A percentile compares a stretch with the other conserved stretches of the same genome.
Conservation (phyloP, 345 rosid genomes). For the Eucalyptus marginata region DNA sequence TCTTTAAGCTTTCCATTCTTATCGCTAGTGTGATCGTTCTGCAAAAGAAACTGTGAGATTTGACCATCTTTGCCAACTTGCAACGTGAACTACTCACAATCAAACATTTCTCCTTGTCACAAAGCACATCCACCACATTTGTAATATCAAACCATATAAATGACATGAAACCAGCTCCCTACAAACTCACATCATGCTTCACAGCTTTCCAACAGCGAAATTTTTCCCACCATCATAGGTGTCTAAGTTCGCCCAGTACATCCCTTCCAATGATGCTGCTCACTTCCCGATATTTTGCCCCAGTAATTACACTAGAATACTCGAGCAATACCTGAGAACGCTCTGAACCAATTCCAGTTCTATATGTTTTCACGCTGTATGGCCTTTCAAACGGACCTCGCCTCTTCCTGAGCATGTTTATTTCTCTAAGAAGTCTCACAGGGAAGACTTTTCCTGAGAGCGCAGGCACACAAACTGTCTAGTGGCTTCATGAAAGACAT, state of each 20-base stretch:
- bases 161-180: background rate
- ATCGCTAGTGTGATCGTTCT: background rate
- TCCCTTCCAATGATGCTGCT: background rate
- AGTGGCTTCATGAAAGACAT: background rate
- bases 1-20: background rate
- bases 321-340: background rate
- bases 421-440: background rate
- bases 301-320: background rate
- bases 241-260: background rate
- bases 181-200: background rate
- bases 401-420: background rate
- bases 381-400: background rate
- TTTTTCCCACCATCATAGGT: background rate
- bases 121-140: background rate
- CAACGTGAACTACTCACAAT: background rate
- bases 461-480: background rate
- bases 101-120: background rate
- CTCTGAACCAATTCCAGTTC: background rate
- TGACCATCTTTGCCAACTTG: background rate
- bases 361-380: background rate
- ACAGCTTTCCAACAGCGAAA: background rate
- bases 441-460: background rate
- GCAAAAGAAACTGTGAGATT: background rate
- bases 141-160: background rate
- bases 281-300: background rate